Evolutionary conservation across 345 rosid species (phyloP).

Genomic region (Salix suchowensis): DNA sequence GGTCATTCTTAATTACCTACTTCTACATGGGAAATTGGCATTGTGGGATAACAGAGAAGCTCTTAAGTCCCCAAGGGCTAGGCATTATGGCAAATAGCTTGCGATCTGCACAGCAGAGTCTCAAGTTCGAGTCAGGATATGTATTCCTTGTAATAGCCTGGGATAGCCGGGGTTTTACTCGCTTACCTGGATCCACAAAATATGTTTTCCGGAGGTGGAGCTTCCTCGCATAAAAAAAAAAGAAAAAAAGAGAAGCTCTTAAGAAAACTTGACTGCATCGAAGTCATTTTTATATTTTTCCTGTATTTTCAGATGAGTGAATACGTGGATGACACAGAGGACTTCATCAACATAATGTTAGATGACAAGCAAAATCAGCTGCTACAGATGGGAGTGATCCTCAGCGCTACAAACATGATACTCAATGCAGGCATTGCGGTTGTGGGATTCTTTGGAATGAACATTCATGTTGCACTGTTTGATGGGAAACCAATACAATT

Average conservation of each 20-base stretch:
- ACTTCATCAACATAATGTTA: slow-evolving; percentile 54
- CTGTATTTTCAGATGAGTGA: slow-evolving; percentile 38
- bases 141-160: accelerated
- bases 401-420: slow-evolving; percentile 41
- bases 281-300: background rate
- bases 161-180: too few relatives aligned
- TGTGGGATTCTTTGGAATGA: slow-evolving; percentile 49
- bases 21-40: too few relatives aligned
- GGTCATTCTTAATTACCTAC: too few relatives aligned
- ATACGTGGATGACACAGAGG: slow-evolving; percentile 51
- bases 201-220: too few relatives aligned
- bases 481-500: slow-evolving; percentile 19
- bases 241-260: too few relatives aligned
- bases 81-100: too few relatives aligned
- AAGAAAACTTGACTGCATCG: background rate
- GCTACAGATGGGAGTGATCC: slow-evolving; percentile 51
- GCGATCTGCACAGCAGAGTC: too few relatives aligned
- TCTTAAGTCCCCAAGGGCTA: too few relatives aligned
- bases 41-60: too few relatives aligned
- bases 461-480: slow-evolving; percentile 34
- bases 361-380: slow-evolving; percentile 51
- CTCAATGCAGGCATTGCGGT: slow-evolving; percentile 43
- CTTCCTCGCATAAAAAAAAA: too few relatives aligned
- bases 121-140: too few relatives aligned
- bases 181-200: accelerated